Evolutionary conservation across 225 moss, liverwort and hornwort genomes (phyloP).

Genomic region (Sphagnum tenellum): DNA sequence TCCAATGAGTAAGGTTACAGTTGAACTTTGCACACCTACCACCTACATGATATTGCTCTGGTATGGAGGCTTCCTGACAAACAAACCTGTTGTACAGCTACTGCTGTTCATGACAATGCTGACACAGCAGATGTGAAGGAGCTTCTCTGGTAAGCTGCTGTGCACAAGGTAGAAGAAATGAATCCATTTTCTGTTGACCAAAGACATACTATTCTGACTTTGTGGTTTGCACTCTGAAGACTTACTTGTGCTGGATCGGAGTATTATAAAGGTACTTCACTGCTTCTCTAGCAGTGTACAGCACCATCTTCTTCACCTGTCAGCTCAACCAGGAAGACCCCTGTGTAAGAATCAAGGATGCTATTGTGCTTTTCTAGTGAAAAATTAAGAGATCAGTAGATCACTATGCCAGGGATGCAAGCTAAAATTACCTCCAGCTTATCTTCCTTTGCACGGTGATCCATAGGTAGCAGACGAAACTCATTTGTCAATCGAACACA

Average conservation of each 20-base stretch:
- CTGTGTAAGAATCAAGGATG: not conserved
- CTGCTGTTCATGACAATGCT: too few species aligned
- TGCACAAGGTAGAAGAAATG: too few species aligned
- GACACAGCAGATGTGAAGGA: too few species aligned
- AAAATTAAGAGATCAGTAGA: too few species aligned
- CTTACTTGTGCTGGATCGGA: conserved; percentile 18
- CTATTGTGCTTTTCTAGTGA: not conserved
- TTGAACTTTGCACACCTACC: too few species aligned
- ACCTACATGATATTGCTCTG: too few species aligned
- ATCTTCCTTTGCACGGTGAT: conserved; percentile 66
- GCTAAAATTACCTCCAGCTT: conserved; percentile 47
- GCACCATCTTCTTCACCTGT: conserved; percentile 65
- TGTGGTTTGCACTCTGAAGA: not conserved
- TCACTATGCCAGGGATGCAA: not conserved
- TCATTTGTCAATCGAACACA: conserved; percentile 48
- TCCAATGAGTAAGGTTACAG: too few species aligned
- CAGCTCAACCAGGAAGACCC: conserved; percentile 1
- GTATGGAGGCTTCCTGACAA: too few species aligned
- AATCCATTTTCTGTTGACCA: too few species aligned
- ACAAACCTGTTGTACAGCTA: too few species aligned
- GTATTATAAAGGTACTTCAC: conserved; percentile 25
- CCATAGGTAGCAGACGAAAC: conserved; percentile 54
- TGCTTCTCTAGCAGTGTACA: conserved; percentile 52
- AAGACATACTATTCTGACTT: too few species aligned
- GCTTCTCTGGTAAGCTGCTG: too few species aligned